Percentiles rank a stretch among this genome's conserved stretches.
Evolutionary conservation across 148 eudicot genomes (phyloP).

Genomic region (Rhododendron griersonianum): DNA sequence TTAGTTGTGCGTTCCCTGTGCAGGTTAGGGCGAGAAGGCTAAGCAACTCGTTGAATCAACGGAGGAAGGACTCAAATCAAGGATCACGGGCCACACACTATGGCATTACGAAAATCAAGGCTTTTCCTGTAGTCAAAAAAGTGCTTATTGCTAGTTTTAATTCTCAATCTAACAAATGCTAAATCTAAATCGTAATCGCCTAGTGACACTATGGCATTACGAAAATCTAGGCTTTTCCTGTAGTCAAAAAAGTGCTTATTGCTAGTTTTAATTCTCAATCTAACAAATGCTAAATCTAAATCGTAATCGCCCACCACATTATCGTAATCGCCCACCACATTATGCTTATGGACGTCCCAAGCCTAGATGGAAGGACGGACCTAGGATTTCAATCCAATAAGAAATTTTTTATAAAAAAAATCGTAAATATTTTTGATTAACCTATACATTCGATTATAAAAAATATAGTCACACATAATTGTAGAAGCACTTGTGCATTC

Average conservation of each 20-base stretch:
- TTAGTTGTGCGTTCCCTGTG: too few species aligned
- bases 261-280: background rate
- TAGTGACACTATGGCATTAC: background rate
- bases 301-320: background rate
- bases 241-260: background rate
- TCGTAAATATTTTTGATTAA: too few species aligned
- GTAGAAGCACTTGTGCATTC: too few species aligned
- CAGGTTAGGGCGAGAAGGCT: too few species aligned
- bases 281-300: background rate
- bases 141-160: background rate
- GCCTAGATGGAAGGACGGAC: too few species aligned
- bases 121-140: background rate
- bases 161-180: background rate
- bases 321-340: background rate
- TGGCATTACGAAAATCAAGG: background rate
- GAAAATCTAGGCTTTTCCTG: background rate
- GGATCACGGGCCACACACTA: background rate
- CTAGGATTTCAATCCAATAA: too few species aligned
- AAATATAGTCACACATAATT: too few species aligned
- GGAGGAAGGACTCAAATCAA: too few species aligned
- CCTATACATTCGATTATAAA: too few species aligned
- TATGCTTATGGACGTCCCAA: background rate
- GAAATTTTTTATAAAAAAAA: too few species aligned
- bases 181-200: background rate
- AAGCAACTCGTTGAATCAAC: too few species aligned